These are phyloP conservation scores for Barnettozyma siamensis DNA, from an alignment of 805 yeast species.

Conservation along the genomic window DNA sequence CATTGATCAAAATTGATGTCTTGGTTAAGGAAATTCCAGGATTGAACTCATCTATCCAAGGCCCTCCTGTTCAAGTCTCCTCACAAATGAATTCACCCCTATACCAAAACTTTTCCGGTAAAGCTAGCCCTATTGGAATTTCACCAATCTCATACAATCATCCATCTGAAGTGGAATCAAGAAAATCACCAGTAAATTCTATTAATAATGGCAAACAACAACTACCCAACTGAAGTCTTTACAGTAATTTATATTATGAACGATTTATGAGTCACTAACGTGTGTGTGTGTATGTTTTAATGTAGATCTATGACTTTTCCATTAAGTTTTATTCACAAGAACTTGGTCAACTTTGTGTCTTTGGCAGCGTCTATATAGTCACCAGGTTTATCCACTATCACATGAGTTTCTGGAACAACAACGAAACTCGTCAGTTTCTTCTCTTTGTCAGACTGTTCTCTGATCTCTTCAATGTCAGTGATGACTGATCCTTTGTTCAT, in stretches of 20 bases:
- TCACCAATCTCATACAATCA: slow-evolving; percentile 11
- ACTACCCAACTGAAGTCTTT: no score
- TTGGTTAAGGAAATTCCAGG: slow-evolving; percentile 75
- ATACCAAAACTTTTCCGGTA: slow-evolving; percentile 5
- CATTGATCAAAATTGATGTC: slow-evolving; percentile 65
- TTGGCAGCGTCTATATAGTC: slow-evolving; percentile 33
- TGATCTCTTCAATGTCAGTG: slow-evolving; percentile 12
- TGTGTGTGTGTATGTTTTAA: no score
- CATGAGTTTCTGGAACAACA: slow-evolving; percentile 29
- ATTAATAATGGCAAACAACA: neutral
- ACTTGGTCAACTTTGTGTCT: slow-evolving; percentile 31
- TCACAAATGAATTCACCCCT: slow-evolving; percentile 5
- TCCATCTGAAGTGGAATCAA: slow-evolving; percentile 11
- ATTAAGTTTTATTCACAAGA: slow-evolving; percentile 26
- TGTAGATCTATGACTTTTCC: no score
- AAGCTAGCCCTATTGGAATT: slow-evolving; percentile 1
- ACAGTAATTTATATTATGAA: no score
- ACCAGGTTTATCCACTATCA: slow-evolving; percentile 36
- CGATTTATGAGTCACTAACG: slow-evolving; percentile 1
- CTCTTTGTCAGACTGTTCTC: slow-evolving; percentile 26
- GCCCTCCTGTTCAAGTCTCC: slow-evolving; percentile 17
- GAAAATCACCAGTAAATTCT: neutral
- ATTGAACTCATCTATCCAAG: slow-evolving; percentile 8
- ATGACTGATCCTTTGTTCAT: slow-evolving; percentile 6
- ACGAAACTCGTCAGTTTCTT: slow-evolving; percentile 24